These are phyloP conservation scores for Hansenula sp. DNA, from an alignment of 1,139 yeast genomes.

Conservation along the genomic window DNA sequence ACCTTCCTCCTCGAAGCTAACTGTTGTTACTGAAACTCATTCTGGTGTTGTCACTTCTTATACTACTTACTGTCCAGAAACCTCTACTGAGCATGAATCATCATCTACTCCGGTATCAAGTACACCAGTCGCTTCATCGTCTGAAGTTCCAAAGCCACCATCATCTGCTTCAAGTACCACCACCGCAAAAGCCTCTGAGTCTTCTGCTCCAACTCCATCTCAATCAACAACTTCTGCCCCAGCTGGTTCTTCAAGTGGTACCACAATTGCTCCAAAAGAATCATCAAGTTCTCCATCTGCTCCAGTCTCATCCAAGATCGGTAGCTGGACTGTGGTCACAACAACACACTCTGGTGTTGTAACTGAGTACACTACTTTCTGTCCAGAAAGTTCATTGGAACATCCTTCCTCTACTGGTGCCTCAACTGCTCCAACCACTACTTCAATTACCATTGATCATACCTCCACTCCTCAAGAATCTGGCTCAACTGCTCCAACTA, in stretches of 20 bases:
- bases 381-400: slow-evolving; percentile 18
- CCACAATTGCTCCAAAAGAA: neutral
- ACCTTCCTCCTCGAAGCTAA: too few species aligned
- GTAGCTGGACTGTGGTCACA: slow-evolving; percentile 1
- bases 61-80: slow-evolving; percentile 30
- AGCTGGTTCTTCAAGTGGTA: slow-evolving; percentile 1
- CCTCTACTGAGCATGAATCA: too few species aligned
- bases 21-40: slow-evolving; percentile 16
- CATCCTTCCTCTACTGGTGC: neutral
- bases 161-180: too few species aligned
- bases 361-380: slow-evolving; percentile 29
- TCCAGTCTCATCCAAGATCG: neutral
- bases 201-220: too few species aligned
- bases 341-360: slow-evolving; percentile 21
- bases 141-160: too few species aligned
- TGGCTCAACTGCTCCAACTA: too few species aligned
- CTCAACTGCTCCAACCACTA: neutral
- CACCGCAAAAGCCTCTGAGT: too few species aligned
- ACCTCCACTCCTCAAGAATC: too few species aligned
- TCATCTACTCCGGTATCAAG: too few species aligned
- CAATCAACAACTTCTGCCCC: slow-evolving; percentile 1
- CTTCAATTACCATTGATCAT: too few species aligned
- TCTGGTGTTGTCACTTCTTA: slow-evolving; percentile 22
- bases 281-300: neutral
- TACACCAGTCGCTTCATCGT: neutral